Conservation (phyloP, 306 rosid species). For the Pyrus betulifolia region DNA sequence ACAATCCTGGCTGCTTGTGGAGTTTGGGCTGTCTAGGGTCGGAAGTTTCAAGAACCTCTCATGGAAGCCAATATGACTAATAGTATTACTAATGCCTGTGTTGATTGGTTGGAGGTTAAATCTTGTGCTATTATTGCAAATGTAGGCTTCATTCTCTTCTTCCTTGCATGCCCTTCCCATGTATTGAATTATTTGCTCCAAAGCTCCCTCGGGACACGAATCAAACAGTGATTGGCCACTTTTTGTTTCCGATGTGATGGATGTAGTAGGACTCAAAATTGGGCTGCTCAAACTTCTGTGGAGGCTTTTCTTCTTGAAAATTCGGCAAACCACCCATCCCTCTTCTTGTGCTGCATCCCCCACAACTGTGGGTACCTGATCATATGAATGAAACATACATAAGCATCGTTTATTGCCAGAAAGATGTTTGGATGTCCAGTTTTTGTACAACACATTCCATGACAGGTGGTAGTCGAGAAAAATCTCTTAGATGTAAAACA, state of each 20-base stretch:
- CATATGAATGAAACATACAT: not conserved
- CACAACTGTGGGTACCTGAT: constrained; percentile 39
- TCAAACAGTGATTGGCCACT: constrained; percentile 36
- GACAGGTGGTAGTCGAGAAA: not conserved
- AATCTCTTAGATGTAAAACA: not conserved
- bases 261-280: not conserved
- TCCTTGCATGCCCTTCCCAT: constrained; percentile 58
- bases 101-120: constrained; percentile 16
- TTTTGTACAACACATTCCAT: not conserved
- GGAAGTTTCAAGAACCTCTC: constrained; percentile 65
- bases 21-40: constrained; percentile 65
- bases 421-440: not conserved
- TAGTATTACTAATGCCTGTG: not conserved
- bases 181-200: constrained; percentile 70
- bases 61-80: constrained; percentile 2
- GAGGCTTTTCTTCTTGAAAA: constrained; percentile 84
- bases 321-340: constrained; percentile 95
- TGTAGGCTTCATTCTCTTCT: constrained; percentile 33
- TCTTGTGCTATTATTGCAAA: constrained; percentile 6
- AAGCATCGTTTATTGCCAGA: not conserved
- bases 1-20: constrained; percentile 34
- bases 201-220: constrained; percentile 38
- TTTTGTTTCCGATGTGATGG: constrained; percentile 29
- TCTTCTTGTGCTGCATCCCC: constrained; percentile 68
- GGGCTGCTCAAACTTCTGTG: constrained; percentile 72